phyloP scores from a whole-genome alignment of 2,329 filamentous ascomycete genomes.

The Ophiostoma angusticollis region DNA sequence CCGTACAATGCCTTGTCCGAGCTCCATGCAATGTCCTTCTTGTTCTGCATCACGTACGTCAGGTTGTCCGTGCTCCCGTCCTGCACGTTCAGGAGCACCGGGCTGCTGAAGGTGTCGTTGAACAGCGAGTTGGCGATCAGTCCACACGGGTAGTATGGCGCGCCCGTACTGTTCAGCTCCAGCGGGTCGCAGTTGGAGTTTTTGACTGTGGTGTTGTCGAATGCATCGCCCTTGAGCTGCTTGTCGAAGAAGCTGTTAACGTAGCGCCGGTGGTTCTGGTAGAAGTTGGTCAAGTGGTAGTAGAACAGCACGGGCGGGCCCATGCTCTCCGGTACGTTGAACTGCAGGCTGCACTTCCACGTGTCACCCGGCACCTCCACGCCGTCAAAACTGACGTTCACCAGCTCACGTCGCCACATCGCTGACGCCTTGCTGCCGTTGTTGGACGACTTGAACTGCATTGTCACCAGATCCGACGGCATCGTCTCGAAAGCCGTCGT shows the following conservation, averaged over 20 bases:
- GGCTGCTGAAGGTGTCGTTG: conserved; percentile 74
- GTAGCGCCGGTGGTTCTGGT: conserved; percentile 96
- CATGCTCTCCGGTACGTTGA: conserved; percentile 68
- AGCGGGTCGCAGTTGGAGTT: conserved; percentile 66
- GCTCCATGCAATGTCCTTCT: conserved; percentile 68
- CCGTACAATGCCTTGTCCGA: conserved; percentile 75
- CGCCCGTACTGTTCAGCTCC: conserved; percentile 34
- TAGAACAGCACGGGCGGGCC: conserved; percentile 78
- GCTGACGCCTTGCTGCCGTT: conserved; percentile 21
- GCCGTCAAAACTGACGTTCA: conserved; percentile 28
- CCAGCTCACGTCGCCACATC: conserved; percentile 29
- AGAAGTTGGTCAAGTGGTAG: conserved; percentile 94
- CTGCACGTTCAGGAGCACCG: conserved; percentile 44
- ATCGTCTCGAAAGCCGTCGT: conserved; percentile 34
- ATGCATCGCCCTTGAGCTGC: conserved; percentile 62
- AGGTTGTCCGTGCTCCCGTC: conserved; percentile 25
- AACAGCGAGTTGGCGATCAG: conserved; percentile 94
- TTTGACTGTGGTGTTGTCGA: conserved; percentile 47
- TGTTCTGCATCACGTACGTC: conserved; percentile 64
- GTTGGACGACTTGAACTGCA: conserved; percentile 56
- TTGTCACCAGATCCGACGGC: conserved; percentile 42
- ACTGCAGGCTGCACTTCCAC: conserved; percentile 57
- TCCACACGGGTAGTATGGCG: conserved; percentile 86
- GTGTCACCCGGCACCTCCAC: conserved; percentile 23
- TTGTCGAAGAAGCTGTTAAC: conserved; percentile 76